Evolutionary conservation across 495 filamentous ascomycete genomes (phyloP).

Genomic region (Daldinia vernicosa): DNA sequence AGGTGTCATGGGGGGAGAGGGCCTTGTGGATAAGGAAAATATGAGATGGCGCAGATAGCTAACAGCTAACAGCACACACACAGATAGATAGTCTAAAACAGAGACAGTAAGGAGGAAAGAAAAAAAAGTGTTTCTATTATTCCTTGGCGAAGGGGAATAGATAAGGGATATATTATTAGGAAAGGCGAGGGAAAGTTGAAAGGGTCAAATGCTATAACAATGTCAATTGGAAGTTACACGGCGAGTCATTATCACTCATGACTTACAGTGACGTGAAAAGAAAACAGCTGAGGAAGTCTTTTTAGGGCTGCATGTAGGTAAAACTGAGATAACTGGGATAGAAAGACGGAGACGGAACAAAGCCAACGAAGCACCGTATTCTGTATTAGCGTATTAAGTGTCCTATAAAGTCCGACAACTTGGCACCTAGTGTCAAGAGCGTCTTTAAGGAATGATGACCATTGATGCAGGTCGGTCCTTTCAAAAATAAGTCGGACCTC

Average conservation of each 20-base stretch:
- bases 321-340: too few relatives aligned
- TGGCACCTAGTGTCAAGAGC: slow-evolving; percentile 9
- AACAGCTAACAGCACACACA: slow-evolving; percentile 2
- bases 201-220: slow-evolving; percentile 39
- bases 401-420: slow-evolving; percentile 12
- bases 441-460: slow-evolving; percentile 24
- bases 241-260: slow-evolving; percentile 27
- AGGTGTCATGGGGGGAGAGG: slow-evolving; percentile 39
- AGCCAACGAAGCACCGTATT: slow-evolving; percentile 3
- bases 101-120: slow-evolving; percentile 13
- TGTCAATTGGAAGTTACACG: slow-evolving; percentile 39
- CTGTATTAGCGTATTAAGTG: neutral
- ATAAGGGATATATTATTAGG: slow-evolving; percentile 4
- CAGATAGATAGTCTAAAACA: slow-evolving; percentile 10
- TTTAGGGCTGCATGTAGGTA: slow-evolving; percentile 24
- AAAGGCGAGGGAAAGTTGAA: slow-evolving; percentile 23
- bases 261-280: slow-evolving; percentile 46
- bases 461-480: slow-evolving; percentile 27
- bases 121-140: slow-evolving; percentile 9
- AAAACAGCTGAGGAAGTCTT: slow-evolving; percentile 15
- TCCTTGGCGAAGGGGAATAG: slow-evolving; percentile 14
- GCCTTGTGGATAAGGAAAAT: slow-evolving; percentile 28
- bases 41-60: slow-evolving; percentile 15
- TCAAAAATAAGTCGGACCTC: slow-evolving; percentile 22
- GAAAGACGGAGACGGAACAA: slow-evolving; percentile 21